These are phyloP conservation scores for Eimeria necatrix DNA, from an alignment of 169 alveolate species.

Conservation along the genomic window DNA sequence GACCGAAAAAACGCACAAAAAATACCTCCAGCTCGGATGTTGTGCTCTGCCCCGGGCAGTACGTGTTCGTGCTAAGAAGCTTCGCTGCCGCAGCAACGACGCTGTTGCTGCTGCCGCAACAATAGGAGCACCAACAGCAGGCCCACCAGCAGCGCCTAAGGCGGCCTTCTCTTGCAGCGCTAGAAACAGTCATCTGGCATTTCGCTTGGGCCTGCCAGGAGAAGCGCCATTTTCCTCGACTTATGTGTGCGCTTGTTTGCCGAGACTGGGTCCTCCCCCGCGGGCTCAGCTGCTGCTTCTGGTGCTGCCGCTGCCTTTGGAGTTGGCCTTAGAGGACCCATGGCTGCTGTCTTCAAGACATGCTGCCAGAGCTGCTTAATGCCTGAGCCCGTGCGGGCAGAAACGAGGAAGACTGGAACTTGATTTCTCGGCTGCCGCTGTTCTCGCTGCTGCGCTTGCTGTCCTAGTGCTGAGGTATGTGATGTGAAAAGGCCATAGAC, in stretches of 20 bases:
- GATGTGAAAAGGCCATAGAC: not conserved
- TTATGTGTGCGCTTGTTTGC: not conserved
- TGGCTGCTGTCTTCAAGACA: constrained; percentile 1
- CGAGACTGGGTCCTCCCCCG: not conserved
- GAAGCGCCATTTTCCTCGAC: constrained; percentile 7
- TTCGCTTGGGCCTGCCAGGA: not conserved
- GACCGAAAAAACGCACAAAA: not conserved
- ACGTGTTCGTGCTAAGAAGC: not conserved
- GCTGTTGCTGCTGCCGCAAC: constrained; percentile 5
- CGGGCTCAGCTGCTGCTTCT: not conserved
- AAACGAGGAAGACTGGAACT: constrained; percentile 39
- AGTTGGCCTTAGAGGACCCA: not conserved
- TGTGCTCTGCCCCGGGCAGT: no score
- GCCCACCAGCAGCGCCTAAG: not conserved
- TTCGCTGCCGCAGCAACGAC: not conserved
- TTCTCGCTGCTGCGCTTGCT: constrained; percentile 24
- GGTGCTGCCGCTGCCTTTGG: not conserved
- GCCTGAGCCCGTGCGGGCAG: constrained; percentile 55
- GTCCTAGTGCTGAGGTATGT: not conserved
- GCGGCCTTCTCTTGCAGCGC: not conserved
- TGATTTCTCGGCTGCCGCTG: not conserved
- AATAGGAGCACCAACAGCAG: not conserved
- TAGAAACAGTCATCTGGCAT: constrained; percentile 52
- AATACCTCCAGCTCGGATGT: no score
- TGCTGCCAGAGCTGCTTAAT: constrained; percentile 61